Base-by-base conservation (phyloP, 1,139 yeast genomes). In the Taphrina wiesneri region DNA sequence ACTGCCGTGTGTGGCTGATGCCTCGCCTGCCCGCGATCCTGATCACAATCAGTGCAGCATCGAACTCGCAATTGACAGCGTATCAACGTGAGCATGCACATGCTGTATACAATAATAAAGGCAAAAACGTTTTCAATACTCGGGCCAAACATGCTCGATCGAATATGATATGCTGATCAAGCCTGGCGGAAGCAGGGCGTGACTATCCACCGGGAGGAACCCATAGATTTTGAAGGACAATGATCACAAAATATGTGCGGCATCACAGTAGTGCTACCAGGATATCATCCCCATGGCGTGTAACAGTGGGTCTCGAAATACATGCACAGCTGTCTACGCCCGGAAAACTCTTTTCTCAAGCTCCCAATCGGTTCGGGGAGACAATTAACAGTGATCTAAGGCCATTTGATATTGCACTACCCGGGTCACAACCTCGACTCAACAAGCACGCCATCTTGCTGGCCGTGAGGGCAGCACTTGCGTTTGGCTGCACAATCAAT, bases 341-440 rank as follows among this genome's bases (percentile, higher is more conserved):
- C 17, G 28, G 28, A n/a, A 67, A 66, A 45, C 54, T 59, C 70
- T 56, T 67, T 25, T 70, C 71, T 39, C 68, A 73, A 66, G 78
- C 78, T 15, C 70, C 80, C 2, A 73, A 77, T 3, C 70, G 75
- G 6, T 80, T 84, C 68, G 79, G 81, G 51, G 82, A 83, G 0
- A 70, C 73, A 0, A 96, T 96, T 2, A 93, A 93, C 75, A 73
- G 87, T 2, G 82, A 82, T 56, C 85, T 89, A 0, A 87, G 96
- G 36, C 89, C 79, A 73, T 93, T 87, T 73, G 99, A 93, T 75
- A 82, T 87, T 21, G 90, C 95, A 0, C 75, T 95, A 30, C 99
- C 99, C 0, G 99, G 99, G 0, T 86, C 98, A 0, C 96, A 89
- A 75, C 99, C 99, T 0, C 79, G 51, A 11, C 76, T 95, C 66